phyloP scores from a whole-genome alignment of 2,329 filamentous ascomycete species.

The Aspergillus sp. region DNA sequence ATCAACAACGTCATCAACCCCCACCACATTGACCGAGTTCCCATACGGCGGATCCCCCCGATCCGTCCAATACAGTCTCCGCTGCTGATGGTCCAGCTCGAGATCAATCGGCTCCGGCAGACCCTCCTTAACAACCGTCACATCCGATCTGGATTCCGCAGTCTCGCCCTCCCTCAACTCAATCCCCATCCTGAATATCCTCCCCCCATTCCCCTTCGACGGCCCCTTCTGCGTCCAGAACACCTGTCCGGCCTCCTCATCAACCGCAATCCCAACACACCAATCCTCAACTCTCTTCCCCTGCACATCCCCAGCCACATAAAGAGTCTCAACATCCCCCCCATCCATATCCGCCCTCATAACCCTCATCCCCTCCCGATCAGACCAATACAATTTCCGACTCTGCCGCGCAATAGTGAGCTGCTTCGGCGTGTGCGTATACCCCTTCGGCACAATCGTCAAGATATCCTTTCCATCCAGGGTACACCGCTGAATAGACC shows the following conservation, averaged over 20 bases:
- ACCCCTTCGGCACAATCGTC: background rate
- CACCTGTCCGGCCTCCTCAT: background rate
- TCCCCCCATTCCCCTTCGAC: background rate
- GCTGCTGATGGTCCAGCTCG: background rate
- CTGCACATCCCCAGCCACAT: background rate
- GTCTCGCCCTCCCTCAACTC: background rate
- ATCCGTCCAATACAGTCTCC: background rate
- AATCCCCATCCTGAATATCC: background rate
- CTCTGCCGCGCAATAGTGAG: background rate
- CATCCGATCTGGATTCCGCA: background rate
- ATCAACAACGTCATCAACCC: background rate
- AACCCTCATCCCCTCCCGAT: background rate
- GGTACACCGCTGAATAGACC: background rate
- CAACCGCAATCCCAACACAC: background rate
- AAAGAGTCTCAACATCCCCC: background rate
- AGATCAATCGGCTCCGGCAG: background rate
- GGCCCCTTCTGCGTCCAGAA: background rate
- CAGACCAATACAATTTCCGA: background rate
- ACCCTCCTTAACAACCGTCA: background rate
- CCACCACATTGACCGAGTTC: background rate
- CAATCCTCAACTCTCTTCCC: background rate
- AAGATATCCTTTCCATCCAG: background rate
- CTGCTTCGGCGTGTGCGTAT: background rate
- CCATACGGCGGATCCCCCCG: background rate
- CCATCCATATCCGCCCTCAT: background rate